A percentile compares a stretch with the other conserved stretches of the same genome.
These are phyloP conservation scores for Friedmanniomyces simplex DNA, from an alignment of 495 filamentous ascomycete genomes.

Conservation along the genomic window DNA sequence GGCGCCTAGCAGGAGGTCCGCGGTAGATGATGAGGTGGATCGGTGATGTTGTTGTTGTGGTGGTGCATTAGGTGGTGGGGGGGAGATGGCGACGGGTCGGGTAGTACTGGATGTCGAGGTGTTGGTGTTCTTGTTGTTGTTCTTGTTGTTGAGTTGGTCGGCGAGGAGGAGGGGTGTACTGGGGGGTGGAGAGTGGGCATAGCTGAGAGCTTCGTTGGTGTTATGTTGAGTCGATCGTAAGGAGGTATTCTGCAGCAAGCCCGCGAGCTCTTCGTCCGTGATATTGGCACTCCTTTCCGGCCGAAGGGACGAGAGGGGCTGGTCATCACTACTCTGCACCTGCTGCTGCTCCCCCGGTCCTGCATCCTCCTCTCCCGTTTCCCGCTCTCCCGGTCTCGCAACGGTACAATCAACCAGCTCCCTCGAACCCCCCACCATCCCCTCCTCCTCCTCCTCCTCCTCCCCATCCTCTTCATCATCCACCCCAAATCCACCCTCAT, in stretches of 20 bases:
- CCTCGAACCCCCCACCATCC: too few species aligned
- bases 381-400: too few species aligned
- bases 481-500: background rate
- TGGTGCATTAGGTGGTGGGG: too few species aligned
- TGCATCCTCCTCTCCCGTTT: too few species aligned
- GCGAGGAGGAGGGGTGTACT: background rate
- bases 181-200: background rate
- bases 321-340: too few species aligned
- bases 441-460: conserved; percentile 14
- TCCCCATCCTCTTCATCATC: conserved; percentile 18
- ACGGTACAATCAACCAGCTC: too few species aligned
- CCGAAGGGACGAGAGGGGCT: too few species aligned
- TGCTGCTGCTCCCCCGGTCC: too few species aligned
- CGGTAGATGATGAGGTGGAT: background rate
- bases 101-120: background rate
- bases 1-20: background rate
- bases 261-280: conserved; percentile 3
- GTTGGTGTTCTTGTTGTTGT: too few species aligned
- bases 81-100: background rate
- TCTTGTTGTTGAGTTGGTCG: background rate
- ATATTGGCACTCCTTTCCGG: background rate
- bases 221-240: background rate
- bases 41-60: too few species aligned
- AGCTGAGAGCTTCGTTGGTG: too few species aligned
- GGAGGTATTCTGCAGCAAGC: background rate